phyloP scores from a whole-genome alignment of 495 filamentous ascomycete species.

The Penicillium canariense region DNA sequence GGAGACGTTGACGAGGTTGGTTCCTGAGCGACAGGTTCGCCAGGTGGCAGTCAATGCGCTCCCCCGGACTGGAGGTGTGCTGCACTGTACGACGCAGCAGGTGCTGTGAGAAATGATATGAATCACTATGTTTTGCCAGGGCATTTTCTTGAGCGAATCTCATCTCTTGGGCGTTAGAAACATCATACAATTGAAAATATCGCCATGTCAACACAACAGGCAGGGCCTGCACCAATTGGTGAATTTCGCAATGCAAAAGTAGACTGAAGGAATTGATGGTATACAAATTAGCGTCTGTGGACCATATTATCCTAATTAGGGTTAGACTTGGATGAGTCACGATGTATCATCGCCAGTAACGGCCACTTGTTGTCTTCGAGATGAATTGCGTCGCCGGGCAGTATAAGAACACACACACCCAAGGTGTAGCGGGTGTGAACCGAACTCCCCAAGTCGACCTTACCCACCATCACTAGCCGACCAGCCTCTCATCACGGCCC shows the following conservation, averaged over 20 bases:
- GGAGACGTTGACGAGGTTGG: conserved; percentile 21
- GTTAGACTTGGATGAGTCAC: not conserved
- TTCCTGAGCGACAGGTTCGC: conserved; percentile 25
- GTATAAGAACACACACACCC: not conserved
- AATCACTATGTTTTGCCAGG: not conserved
- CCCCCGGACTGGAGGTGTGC: conserved; percentile 31
- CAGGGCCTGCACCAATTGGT: no score
- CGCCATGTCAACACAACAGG: no score
- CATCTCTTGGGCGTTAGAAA: not conserved
- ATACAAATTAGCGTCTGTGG: no score
- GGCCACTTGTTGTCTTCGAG: not conserved
- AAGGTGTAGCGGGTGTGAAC: no score
- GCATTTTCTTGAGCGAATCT: not conserved
- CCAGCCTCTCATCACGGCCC: no score
- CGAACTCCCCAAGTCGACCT: no score
- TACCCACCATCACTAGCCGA: no score
- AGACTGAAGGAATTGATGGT: no score
- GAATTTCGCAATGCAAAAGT: no score
- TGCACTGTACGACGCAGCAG: conserved; percentile 38
- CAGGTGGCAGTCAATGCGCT: conserved; percentile 30
- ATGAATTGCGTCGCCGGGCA: not conserved
- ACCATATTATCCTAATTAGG: no score
- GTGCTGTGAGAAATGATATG: conserved; percentile 17
- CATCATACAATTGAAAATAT: not conserved
- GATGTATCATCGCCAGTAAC: not conserved